A percentile compares a stretch with the other conserved stretches of the same genome.
Conservation (phyloP, 768 basidiomycete genomes). For the Mycena kentingensis region DNA sequence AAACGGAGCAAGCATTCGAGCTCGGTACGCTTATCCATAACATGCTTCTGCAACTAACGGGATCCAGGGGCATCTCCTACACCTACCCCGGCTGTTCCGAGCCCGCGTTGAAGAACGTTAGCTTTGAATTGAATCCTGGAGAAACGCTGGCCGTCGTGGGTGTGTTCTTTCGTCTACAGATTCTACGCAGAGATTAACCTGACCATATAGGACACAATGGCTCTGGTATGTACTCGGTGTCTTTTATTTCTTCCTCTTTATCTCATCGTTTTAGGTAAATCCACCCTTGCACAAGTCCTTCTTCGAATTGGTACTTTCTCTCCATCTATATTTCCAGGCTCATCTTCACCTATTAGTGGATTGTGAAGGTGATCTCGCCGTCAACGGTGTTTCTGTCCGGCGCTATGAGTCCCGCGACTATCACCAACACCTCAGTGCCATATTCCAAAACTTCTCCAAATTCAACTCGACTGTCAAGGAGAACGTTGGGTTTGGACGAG, state of each 20-base stretch:
- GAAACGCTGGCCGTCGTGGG: constrained; percentile 86
- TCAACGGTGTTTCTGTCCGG: constrained; percentile 74
- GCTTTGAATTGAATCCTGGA: constrained; percentile 69
- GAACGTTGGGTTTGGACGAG: constrained; percentile 83
- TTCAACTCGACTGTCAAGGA: constrained; percentile 77
- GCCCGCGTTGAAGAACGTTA: constrained; percentile 70
- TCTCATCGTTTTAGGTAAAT: constrained; percentile 61
- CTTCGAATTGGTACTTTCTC: constrained; percentile 53
- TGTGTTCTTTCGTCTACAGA: neutral
- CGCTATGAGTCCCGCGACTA: constrained; percentile 67
- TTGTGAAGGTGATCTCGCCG: constrained; percentile 68
- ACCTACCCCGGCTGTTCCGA: constrained; percentile 77
- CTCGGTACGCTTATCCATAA: constrained; percentile 49
- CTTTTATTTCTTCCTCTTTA: constrained; percentile 15
- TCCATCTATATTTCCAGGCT: neutral
- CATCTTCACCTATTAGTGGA: constrained; percentile 40
- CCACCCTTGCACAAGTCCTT: constrained; percentile 81
- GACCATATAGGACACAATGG: constrained; percentile 54
- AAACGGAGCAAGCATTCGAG: constrained; percentile 70
- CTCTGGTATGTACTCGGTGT: constrained; percentile 54
- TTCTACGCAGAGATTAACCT: neutral
- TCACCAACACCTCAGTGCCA: constrained; percentile 73
- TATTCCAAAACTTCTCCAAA: constrained; percentile 86
- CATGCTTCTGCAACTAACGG: neutral
- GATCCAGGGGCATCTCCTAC: constrained; percentile 62